A percentile compares a stretch with the other conserved stretches of the same genome.
Evolutionary conservation across 768 basidiomycete species (phyloP).

Genomic region (Hydnomerulius pinastri): DNA sequence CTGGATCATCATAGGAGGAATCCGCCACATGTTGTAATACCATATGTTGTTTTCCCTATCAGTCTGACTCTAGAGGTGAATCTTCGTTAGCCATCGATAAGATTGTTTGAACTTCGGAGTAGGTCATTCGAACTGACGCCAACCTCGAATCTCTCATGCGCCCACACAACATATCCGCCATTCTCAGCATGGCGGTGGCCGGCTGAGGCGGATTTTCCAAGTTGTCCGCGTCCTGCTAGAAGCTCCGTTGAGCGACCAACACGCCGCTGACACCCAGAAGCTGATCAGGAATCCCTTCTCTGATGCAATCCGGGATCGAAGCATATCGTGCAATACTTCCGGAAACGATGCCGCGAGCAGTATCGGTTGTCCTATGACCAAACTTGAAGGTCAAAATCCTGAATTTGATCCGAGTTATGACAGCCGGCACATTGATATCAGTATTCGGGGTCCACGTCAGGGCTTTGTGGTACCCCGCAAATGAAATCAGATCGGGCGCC

Average conservation of each 20-base stretch:
- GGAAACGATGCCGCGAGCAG: too few relatives aligned
- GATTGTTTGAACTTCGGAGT: too few relatives aligned
- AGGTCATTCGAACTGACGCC: too few relatives aligned
- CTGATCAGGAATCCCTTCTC: too few relatives aligned
- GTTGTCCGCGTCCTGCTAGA: too few relatives aligned
- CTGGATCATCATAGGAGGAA: slow-evolving; percentile 15
- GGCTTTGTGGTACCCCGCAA: too few relatives aligned
- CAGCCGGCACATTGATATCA: neutral
- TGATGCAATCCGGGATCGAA: too few relatives aligned
- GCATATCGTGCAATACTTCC: too few relatives aligned
- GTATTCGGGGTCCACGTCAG: neutral
- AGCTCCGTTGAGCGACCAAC: too few relatives aligned
- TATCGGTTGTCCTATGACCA: too few relatives aligned
- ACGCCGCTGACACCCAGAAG: too few relatives aligned
- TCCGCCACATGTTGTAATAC: slow-evolving; percentile 16
- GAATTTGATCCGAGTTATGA: neutral
- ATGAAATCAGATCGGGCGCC: neutral
- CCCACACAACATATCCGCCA: neutral
- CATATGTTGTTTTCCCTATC: slow-evolving; percentile 9
- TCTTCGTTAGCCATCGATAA: neutral
- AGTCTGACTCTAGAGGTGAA: neutral
- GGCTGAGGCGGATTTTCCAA: neutral
- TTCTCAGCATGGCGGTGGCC: neutral
- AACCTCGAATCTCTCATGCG: neutral
- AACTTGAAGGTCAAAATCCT: too few relatives aligned